A percentile compares a stretch with the other conserved stretches of the same genome.
Conservation (phyloP, 148 eudicot species). For the Rhododendron henanense region DNA sequence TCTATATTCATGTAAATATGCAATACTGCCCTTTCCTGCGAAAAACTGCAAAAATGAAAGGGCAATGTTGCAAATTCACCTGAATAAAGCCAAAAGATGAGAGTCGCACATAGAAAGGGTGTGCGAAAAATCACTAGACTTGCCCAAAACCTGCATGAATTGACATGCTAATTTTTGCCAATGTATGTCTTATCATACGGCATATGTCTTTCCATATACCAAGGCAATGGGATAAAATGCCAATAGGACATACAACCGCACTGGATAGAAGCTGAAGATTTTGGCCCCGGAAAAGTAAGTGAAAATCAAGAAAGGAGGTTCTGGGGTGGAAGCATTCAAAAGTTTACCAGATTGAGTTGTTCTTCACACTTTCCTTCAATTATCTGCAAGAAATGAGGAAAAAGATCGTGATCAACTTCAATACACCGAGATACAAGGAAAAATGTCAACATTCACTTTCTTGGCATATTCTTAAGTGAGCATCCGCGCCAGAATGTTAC, state of each 20-base stretch:
- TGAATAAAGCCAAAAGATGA: background rate
- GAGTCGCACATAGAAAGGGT: background rate
- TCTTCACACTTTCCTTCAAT: conserved; percentile 52
- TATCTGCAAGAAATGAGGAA: conserved; percentile 45
- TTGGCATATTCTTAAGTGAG: background rate
- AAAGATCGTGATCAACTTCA: background rate
- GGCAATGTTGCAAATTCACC: background rate
- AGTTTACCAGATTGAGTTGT: conserved; percentile 23
- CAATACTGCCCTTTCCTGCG: background rate
- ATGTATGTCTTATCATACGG: background rate
- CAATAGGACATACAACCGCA: background rate
- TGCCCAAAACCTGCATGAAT: background rate
- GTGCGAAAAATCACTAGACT: background rate
- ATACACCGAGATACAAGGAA: background rate
- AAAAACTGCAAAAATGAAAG: background rate
- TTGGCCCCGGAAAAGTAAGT: background rate
- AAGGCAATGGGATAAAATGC: background rate
- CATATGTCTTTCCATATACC: background rate
- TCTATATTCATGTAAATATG: background rate
- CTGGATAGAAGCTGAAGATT: background rate
- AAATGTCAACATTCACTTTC: background rate
- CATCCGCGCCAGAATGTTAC: conserved; percentile 25
- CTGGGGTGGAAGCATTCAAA: background rate
- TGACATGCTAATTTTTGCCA: background rate
- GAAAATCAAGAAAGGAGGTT: background rate